Base-by-base conservation (phyloP, 2,329 filamentous ascomycete species). In the Fragosphaeria purpurea region DNA sequence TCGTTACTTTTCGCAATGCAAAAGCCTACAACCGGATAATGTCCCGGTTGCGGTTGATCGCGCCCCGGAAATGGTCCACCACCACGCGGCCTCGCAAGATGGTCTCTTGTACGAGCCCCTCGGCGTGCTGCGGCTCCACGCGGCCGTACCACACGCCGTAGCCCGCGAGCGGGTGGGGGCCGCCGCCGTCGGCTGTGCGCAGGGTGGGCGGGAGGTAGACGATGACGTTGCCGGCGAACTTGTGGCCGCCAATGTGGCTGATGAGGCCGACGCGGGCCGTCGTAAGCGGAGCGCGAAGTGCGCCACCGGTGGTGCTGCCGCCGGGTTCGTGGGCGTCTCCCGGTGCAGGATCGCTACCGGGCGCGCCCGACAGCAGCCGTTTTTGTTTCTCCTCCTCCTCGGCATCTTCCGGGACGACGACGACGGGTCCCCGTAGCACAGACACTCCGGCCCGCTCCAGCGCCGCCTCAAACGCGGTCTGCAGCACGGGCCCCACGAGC, bases 181-280 rank as follows among this genome's bases (percentile, higher is more conserved):
- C 55, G 54, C 66, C 56, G 5, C 71, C 74, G 4, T 65, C 67
- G 34, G 52, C 58, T 4, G 62, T 64, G 54, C 62, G 70, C 55
- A 71, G 53, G 0, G 60, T 61, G 0, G 82, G 83, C 5, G 88
- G 87, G 5, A 93, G 63, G 60, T 93, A 93, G 1, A 93, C 67
- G 45, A 93, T 88, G 38, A 91, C 78, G 63, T 94, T 94, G 1
- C 88, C 88, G 0, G 88, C 88, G 63, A 84, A 91, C 63, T 89
- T 90, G 66, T 94, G 88, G 0, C 88, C 88, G 1, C 87, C 86
- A 48, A 94, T 82, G 60, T 94, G 88, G 54, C 83, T 88, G 50
- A 90, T 85, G 50, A 84, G 60, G 0, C 79, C 87, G 0, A 90
- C 76, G 45, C 82, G 70, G 2, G 81, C 85, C 1, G 73, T 69